Evolutionary conservation across 768 basidiomycete species (phyloP).

Genomic region (Heimioporus sp.): DNA sequence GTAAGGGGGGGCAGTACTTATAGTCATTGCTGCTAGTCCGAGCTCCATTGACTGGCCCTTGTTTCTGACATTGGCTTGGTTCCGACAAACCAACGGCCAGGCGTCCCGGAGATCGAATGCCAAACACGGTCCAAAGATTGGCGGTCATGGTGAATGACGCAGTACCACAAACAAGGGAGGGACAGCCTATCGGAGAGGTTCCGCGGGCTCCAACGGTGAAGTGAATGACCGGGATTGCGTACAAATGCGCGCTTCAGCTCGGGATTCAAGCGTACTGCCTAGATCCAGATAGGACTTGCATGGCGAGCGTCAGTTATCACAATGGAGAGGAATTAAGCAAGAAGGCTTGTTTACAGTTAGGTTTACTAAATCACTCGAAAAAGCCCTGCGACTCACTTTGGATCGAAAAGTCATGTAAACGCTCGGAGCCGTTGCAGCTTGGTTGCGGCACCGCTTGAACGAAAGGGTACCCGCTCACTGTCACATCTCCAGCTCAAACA

Average conservation of each 20-base stretch:
- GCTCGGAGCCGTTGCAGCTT: neutral
- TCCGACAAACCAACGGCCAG: constrained; percentile 15
- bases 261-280: no score
- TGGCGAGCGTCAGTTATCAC: constrained; percentile 2
- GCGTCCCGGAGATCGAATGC: constrained; percentile 3
- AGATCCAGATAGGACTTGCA: no score
- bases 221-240: neutral
- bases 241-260: neutral
- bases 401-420: neutral
- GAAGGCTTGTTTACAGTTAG: neutral
- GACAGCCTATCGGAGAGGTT: neutral
- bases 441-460: neutral
- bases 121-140: neutral
- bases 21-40: constrained; percentile 3
- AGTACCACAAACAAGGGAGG: neutral
- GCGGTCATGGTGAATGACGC: neutral
- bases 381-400: neutral
- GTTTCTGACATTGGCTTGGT: constrained; percentile 13
- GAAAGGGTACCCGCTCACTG: neutral
- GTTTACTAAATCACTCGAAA: neutral
- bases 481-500: neutral
- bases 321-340: constrained; percentile 2
- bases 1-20: constrained; percentile 1
- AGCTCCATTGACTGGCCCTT: neutral
- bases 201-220: constrained; percentile 8